These are phyloP conservation scores for Pseudozyma pruni DNA, from an alignment of 1,284 basidiomycete species.

Conservation along the genomic window DNA sequence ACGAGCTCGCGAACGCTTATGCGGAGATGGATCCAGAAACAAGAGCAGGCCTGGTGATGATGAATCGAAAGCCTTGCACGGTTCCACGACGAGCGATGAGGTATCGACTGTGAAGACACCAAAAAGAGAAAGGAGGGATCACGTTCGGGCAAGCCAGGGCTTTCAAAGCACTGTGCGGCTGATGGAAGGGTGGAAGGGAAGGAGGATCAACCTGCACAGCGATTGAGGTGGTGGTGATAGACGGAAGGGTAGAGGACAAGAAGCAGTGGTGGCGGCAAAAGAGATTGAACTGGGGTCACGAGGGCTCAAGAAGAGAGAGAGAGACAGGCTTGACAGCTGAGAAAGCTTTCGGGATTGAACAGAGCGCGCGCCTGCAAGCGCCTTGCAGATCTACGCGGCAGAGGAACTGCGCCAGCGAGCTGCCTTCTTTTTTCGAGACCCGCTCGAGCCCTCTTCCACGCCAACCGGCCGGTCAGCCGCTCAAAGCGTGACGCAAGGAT, in stretches of 20 bases:
- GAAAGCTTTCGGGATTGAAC: too few species aligned
- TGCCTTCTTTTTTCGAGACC: too few species aligned
- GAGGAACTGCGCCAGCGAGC: too few species aligned
- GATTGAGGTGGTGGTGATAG: too few species aligned
- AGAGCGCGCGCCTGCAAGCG: constrained; percentile 7
- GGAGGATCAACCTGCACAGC: constrained; percentile 31
- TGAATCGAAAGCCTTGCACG: too few species aligned
- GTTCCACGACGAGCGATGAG: background rate
- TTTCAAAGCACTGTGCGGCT: constrained; percentile 37
- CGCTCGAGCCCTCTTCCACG: background rate
- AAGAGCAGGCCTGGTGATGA: too few species aligned
- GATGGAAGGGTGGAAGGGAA: constrained; percentile 3
- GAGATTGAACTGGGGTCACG: background rate
- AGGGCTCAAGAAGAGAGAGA: background rate
- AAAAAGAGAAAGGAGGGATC: constrained; percentile 2
- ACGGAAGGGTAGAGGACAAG: constrained; percentile 1
- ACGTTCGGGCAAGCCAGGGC: constrained; percentile 12
- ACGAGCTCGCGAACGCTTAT: too few species aligned
- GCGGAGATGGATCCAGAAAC: too few species aligned
- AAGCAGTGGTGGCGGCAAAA: constrained; percentile 3
- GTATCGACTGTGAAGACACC: background rate
- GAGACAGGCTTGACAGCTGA: background rate
- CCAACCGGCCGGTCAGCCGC: too few species aligned
- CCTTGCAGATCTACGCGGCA: constrained; percentile 25
- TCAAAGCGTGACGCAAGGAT: too few species aligned